These are phyloP conservation scores for Suillus subaureus DNA, from an alignment of 768 basidiomycete species.

Conservation along the genomic window DNA sequence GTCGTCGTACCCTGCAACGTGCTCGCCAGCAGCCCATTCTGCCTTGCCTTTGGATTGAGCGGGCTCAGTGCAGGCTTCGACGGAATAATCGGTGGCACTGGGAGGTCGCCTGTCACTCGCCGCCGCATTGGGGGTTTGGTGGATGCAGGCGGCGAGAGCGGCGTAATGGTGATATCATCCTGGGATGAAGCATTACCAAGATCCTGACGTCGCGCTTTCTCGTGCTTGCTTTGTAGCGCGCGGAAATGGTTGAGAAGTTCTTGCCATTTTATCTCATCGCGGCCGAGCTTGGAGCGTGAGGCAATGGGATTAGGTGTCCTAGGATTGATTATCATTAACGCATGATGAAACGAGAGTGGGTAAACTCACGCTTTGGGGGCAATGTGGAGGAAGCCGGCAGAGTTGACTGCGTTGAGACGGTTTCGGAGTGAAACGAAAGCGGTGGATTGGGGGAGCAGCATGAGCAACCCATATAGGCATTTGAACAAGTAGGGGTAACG, in stretches of 20 bases:
- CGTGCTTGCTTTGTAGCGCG: slow-evolving; percentile 84
- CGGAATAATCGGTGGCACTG: slow-evolving; percentile 30
- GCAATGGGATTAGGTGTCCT: slow-evolving; percentile 38
- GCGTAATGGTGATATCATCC: background rate
- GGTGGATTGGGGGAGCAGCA: slow-evolving; percentile 95
- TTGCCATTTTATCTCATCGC: slow-evolving; percentile 97
- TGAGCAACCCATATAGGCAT: slow-evolving; percentile 93
- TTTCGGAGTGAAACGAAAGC: slow-evolving; percentile 95
- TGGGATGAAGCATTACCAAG: slow-evolving; percentile 43
- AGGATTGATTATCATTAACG: slow-evolving; percentile 23
- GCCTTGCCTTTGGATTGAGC: slow-evolving; percentile 69
- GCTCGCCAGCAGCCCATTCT: slow-evolving; percentile 43
- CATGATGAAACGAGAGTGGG: background rate
- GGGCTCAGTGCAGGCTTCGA: slow-evolving; percentile 60
- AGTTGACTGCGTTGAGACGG: slow-evolving; percentile 92
- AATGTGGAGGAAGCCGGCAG: slow-evolving; percentile 91
- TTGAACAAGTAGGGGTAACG: slow-evolving; percentile 97
- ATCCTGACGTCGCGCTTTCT: slow-evolving; percentile 83
- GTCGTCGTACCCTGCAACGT: slow-evolving; percentile 34
- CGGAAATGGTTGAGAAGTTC: slow-evolving; percentile 94
- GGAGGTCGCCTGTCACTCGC: slow-evolving; percentile 59
- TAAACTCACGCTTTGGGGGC: slow-evolving; percentile 77
- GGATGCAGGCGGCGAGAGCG: slow-evolving; percentile 8
- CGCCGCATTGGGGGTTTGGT: slow-evolving; percentile 56
- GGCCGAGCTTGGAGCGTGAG: slow-evolving; percentile 73